Conservation (phyloP, 768 basidiomycete genomes). For the Macrolepiota fuliginosa region DNA sequence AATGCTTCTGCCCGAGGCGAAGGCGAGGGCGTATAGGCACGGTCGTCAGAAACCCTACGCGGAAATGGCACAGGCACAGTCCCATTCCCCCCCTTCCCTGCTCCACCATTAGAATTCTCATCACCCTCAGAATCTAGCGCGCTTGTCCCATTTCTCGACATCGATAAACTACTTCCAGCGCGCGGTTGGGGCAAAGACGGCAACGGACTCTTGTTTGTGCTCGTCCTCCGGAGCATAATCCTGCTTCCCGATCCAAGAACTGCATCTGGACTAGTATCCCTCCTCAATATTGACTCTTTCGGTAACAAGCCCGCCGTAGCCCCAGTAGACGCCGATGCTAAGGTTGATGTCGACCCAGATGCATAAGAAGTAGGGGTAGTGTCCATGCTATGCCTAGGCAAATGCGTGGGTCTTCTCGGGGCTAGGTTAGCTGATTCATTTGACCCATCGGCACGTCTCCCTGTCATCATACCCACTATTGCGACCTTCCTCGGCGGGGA, state of each 20-base stretch:
- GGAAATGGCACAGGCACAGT: conserved; percentile 61
- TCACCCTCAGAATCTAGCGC: conserved; percentile 21
- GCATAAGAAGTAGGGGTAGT: conserved; percentile 34
- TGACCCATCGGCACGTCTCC: conserved; percentile 38
- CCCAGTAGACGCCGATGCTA: background rate
- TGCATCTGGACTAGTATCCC: conserved; percentile 62
- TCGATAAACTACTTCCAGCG: conserved; percentile 28
- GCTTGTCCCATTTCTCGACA: conserved; percentile 23
- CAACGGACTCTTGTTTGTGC: conserved; percentile 36
- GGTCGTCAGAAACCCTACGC: conserved; percentile 53
- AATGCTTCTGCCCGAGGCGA: conserved; percentile 1
- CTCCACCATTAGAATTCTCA: conserved; percentile 21
- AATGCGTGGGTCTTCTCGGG: conserved; percentile 60
- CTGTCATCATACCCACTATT: conserved; percentile 45
- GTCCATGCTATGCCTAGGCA: conserved; percentile 65
- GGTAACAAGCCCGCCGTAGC: conserved; percentile 27
- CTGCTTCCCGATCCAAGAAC: conserved; percentile 33
- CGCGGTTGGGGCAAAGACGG: conserved; percentile 32
- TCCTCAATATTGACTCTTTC: conserved; percentile 43
- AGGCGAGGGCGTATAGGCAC: conserved; percentile 20
- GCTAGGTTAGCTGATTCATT: conserved; percentile 44
- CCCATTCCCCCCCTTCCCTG: background rate
- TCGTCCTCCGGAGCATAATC: conserved; percentile 55
- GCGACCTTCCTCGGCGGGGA: conserved; percentile 56
- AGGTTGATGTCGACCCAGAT: background rate